These are phyloP conservation scores for Ehretia macrophylla DNA, from an alignment of 257 asterid genomes.

Conservation along the genomic window DNA sequence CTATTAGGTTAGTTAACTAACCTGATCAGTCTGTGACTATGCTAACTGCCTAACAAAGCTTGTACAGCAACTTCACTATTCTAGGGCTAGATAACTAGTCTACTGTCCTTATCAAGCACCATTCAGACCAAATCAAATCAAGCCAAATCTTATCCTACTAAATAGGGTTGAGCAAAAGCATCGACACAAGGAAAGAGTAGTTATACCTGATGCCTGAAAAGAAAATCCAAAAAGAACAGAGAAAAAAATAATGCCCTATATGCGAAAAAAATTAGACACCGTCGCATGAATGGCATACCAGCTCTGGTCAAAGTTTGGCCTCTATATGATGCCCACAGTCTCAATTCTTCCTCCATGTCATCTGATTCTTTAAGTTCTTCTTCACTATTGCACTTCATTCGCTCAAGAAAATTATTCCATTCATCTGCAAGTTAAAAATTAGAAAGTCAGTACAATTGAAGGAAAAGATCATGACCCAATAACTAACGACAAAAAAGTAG, in stretches of 20 bases:
- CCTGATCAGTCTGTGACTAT: too few relatives aligned
- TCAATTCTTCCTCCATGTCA: constrained; percentile 79
- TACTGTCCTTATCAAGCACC: too few relatives aligned
- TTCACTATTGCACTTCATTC: constrained; percentile 51
- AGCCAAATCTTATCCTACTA: too few relatives aligned
- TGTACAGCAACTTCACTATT: too few relatives aligned
- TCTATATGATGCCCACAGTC: constrained; percentile 97
- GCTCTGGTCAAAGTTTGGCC: constrained; percentile 96
- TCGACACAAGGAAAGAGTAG: too few relatives aligned
- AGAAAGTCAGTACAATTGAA: constrained; percentile 13
- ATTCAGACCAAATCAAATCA: too few relatives aligned
- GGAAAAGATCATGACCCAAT: constrained; percentile 5
- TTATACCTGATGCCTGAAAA: too few relatives aligned
- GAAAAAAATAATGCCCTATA: background rate
- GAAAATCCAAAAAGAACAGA: background rate
- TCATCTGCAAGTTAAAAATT: constrained; percentile 53
- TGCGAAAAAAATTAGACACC: background rate
- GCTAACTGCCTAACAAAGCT: too few relatives aligned
- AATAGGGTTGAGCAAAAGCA: too few relatives aligned
- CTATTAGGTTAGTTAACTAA: too few relatives aligned
- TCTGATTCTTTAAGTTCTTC: constrained; percentile 78
- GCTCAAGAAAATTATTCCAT: constrained; percentile 96
- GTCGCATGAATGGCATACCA: constrained; percentile 36
- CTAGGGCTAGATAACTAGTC: too few relatives aligned
- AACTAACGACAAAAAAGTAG: constrained; percentile 16